These are phyloP conservation scores for Russula virescens DNA, from an alignment of 768 basidiomycete species.

Conservation along the genomic window DNA sequence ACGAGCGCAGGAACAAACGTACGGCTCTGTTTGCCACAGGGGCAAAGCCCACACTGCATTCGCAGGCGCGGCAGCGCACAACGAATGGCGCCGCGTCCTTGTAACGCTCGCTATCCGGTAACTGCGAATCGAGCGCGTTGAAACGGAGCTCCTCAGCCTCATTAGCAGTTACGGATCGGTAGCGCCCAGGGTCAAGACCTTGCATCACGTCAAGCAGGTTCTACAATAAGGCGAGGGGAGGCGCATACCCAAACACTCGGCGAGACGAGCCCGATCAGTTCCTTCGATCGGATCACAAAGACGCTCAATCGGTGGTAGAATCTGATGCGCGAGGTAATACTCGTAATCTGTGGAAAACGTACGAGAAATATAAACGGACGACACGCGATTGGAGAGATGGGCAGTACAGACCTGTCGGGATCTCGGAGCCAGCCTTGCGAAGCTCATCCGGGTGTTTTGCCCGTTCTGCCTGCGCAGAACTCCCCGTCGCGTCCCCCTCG, in stretches of 20 bases:
- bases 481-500: conserved; percentile 65
- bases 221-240: not conserved
- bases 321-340: conserved; percentile 84
- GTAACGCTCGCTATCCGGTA: conserved; percentile 85
- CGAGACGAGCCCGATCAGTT: conserved; percentile 84
- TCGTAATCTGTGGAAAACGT: conserved; percentile 62
- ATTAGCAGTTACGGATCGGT: conserved; percentile 34
- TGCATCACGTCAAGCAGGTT: not conserved
- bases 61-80: conserved; percentile 74
- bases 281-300: conserved; percentile 96
- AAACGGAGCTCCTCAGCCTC: conserved; percentile 60
- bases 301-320: conserved; percentile 91
- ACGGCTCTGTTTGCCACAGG: conserved; percentile 59
- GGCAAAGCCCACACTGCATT: conserved; percentile 49
- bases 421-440: conserved; percentile 54
- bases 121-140: conserved; percentile 78
- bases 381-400: not conserved
- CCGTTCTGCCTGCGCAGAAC: conserved; percentile 77
- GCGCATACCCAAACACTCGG: conserved; percentile 84
- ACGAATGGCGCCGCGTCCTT: conserved; percentile 64
- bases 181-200: conserved; percentile 62
- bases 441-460: conserved; percentile 95
- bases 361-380: conserved; percentile 4
- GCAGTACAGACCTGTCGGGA: conserved; percentile 63
- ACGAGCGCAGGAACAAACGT: conserved; percentile 18